Evolutionary conservation across 371 early-diverging fungal species (phyloP).

Genomic region (Globomyces sp.): DNA sequence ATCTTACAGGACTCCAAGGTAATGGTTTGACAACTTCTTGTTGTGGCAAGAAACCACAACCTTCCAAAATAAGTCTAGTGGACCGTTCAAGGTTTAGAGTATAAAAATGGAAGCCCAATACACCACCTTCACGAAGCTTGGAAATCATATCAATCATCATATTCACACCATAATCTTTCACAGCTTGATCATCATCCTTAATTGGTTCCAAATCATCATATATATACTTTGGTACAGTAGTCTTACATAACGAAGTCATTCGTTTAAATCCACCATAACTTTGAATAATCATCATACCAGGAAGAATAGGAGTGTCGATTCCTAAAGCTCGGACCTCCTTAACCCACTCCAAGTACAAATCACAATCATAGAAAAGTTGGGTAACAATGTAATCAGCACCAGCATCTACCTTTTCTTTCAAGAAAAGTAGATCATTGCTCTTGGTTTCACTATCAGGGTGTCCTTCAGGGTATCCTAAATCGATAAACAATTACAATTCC

Average conservation of each 20-base stretch:
- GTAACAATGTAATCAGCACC: slow-evolving; percentile 93
- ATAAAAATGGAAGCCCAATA: slow-evolving; percentile 54
- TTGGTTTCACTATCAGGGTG: slow-evolving; percentile 72
- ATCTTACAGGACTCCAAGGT: slow-evolving; percentile 85
- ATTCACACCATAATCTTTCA: slow-evolving; percentile 90
- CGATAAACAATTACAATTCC: too few species aligned
- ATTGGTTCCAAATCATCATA: slow-evolving; percentile 84
- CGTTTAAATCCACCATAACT: slow-evolving; percentile 87
- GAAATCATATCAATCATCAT: slow-evolving; percentile 79
- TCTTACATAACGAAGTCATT: slow-evolving; percentile 83
- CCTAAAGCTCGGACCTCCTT: slow-evolving; percentile 68
- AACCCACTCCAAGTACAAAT: slow-evolving; percentile 78
- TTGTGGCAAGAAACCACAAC: slow-evolving; percentile 68
- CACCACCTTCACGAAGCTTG: slow-evolving; percentile 65
- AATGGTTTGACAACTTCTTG: slow-evolving; percentile 78
- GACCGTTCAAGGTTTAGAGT: slow-evolving; percentile 90
- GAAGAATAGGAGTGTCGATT: slow-evolving; percentile 84
- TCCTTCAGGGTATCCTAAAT: slow-evolving; percentile 39
- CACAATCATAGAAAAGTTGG: slow-evolving; percentile 92
- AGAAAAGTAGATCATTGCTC: slow-evolving; percentile 70
- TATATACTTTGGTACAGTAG: slow-evolving; percentile 79
- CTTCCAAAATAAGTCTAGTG: slow-evolving; percentile 81
- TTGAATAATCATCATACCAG: slow-evolving; percentile 95
- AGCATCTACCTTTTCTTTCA: slow-evolving; percentile 87
- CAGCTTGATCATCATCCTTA: slow-evolving; percentile 94